A percentile compares a stretch with the other conserved stretches of the same genome.
Evolutionary conservation across 164 flowering plant genomes (phyloP).

Genomic region (Kalanchoe fedtschenkoi): DNA sequence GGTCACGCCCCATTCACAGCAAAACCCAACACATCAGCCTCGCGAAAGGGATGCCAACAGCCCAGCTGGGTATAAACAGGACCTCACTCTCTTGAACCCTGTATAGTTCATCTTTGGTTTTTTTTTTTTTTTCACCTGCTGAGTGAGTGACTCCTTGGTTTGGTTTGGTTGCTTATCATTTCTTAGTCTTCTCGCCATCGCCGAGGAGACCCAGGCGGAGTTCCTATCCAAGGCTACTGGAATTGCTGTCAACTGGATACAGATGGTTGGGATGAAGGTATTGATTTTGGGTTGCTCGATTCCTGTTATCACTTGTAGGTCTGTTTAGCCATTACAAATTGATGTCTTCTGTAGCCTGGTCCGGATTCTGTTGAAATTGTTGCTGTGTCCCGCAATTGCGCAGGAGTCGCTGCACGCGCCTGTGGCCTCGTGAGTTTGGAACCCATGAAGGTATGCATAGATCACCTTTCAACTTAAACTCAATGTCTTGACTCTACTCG

Average conservation of each 20-base stretch:
- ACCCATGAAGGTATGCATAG: constrained; percentile 46
- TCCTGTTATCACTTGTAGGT: not conserved
- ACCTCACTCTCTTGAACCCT: not conserved
- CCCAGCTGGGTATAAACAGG: constrained; percentile 67
- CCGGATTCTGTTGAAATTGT: constrained; percentile 88
- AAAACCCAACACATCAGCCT: constrained; percentile 68
- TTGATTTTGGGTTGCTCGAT: not conserved
- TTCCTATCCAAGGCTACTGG: not conserved
- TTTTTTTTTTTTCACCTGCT: not conserved
- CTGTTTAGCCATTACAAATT: not conserved
- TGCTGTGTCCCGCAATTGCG: constrained; percentile 64
- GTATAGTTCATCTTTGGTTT: not conserved
- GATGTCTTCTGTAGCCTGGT: constrained; percentile 50
- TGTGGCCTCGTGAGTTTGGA: constrained; percentile 71
- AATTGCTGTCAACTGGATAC: not conserved
- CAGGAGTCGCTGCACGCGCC: constrained; percentile 84
- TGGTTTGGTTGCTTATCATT: no score
- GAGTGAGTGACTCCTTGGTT: not conserved
- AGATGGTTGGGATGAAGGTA: constrained; percentile 1
- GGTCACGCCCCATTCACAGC: constrained; percentile 64
- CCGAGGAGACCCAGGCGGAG: not conserved
- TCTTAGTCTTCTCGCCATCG: constrained; percentile 58
- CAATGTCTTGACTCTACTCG: not conserved
- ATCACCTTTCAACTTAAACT: not conserved
- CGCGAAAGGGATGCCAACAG: constrained; percentile 65